Evolutionary conservation across 768 basidiomycete species (phyloP).

Genomic region (Hygrocybe coccinea): DNA sequence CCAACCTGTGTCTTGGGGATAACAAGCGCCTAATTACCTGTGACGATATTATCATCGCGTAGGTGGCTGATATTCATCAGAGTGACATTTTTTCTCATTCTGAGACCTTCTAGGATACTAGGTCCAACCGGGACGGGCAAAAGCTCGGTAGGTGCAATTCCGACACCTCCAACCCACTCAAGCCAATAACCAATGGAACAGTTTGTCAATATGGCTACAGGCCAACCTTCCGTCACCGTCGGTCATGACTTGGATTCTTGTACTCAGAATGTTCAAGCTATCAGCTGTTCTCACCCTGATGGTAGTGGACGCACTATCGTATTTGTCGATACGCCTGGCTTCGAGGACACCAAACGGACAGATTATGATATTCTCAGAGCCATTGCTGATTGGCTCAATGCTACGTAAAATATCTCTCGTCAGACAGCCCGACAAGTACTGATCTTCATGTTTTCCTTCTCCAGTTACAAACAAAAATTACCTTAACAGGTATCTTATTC

Average conservation of each 20-base stretch:
- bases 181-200: conserved; percentile 5
- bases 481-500: conserved; percentile 37
- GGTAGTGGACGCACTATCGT: conserved; percentile 17
- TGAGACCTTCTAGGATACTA: conserved; percentile 18
- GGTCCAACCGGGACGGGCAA: conserved; percentile 29
- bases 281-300: conserved; percentile 15
- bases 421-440: not conserved
- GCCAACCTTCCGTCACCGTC: conserved; percentile 5
- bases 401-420: conserved; percentile 16
- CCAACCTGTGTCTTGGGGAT: too few relatives aligned
- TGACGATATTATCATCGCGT: conserved; percentile 17
- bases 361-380: conserved; percentile 23
- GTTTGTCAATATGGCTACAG: conserved; percentile 23
- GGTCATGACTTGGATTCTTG: conserved; percentile 20
- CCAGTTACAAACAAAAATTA: conserved; percentile 27
- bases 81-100: not conserved
- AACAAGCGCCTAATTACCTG: not conserved
- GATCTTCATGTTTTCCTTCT: not conserved
- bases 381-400: conserved; percentile 24
- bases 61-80: not conserved
- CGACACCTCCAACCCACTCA: too few relatives aligned
- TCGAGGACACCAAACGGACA: conserved; percentile 21
- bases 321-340: conserved; percentile 28
- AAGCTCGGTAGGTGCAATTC: conserved; percentile 20
- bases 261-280: conserved; percentile 17